Percentiles rank a stretch among this genome's conserved stretches.
These are phyloP conservation scores for Chalciporus pseudorubinellus DNA, from an alignment of 768 basidiomycete species.

Conservation along the genomic window DNA sequence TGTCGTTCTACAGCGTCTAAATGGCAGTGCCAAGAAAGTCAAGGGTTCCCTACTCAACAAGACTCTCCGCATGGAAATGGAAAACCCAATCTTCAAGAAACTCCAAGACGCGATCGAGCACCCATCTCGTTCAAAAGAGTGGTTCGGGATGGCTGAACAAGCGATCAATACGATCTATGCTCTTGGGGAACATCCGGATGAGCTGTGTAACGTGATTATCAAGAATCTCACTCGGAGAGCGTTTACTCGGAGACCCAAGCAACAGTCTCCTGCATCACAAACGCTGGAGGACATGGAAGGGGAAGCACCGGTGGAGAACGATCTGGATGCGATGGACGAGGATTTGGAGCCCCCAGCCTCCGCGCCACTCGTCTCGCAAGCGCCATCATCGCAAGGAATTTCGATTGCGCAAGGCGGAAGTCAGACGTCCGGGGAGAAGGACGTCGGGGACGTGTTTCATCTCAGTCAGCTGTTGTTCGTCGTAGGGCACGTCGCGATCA, in stretches of 20 bases:
- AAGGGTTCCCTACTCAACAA: slow-evolving; percentile 94
- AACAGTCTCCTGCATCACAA: slow-evolving; percentile 2
- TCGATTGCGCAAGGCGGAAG: slow-evolving; percentile 7
- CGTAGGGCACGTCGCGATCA: slow-evolving; percentile 96
- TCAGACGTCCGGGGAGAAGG: slow-evolving; percentile 45
- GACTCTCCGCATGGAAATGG: slow-evolving; percentile 82
- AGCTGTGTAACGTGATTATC: slow-evolving; percentile 76
- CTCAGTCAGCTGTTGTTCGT: slow-evolving; percentile 93
- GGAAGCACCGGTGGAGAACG: slow-evolving; percentile 25
- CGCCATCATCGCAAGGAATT: slow-evolving; percentile 20
- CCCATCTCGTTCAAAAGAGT: slow-evolving; percentile 82
- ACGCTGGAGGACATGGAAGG: background rate
- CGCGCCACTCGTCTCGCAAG: slow-evolving; percentile 15
- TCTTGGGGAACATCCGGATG: slow-evolving; percentile 90
- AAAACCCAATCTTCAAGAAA: slow-evolving; percentile 79
- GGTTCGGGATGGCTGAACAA: slow-evolving; percentile 97
- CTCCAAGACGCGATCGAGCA: slow-evolving; percentile 78
- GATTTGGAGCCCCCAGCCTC: slow-evolving; percentile 33
- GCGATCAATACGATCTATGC: slow-evolving; percentile 95
- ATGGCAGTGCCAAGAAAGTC: slow-evolving; percentile 94
- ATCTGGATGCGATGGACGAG: slow-evolving; percentile 54
- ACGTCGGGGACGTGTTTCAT: slow-evolving; percentile 79
- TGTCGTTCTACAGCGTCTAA: slow-evolving; percentile 86
- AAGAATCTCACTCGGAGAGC: slow-evolving; percentile 75
- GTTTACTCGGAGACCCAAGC: slow-evolving; percentile 44